Base-by-base conservation (phyloP, 495 filamentous ascomycete species). In the Jackrogersella multiformis region DNA sequence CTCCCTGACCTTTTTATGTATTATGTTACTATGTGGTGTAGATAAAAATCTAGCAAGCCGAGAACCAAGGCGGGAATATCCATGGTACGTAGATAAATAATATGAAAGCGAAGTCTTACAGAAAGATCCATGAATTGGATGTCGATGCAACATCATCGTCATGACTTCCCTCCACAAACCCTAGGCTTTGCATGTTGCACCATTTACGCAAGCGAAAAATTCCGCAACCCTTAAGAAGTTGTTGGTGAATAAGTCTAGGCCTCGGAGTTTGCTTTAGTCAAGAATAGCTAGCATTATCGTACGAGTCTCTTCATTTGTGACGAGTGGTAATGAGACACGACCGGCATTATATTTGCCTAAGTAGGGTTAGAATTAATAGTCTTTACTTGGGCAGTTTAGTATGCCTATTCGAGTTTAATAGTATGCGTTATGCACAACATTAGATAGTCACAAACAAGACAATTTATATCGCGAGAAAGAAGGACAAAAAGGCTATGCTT, bases 21-120 rank as follows among this genome's bases (percentile, higher is more conserved):
- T n/a, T n/a, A n/a, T n/a, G n/a, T n/a, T n/a, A n/a, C n/a, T n/a
- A n/a, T n/a, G n/a, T n/a, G n/a, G n/a, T n/a, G 39, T 38, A 30
- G 48, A 60, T 55, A 54, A 56, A 66, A 56, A 66, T 66, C 48
- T 66, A 38, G 55, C 16, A 60, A 48, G 41, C 28, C 41, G 41
- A 24, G 9, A 2, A 13, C 13, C 23, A 15, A 28, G 13, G 24
- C n/a, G n/a, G n/a, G n/a, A n/a, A n/a, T n/a, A n/a, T n/a, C n/a
- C n/a, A n/a, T n/a, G n/a, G 16, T 54, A 24, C 3, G 41, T 16
- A 13, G 30, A 5, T 26, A 16, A 62, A 36, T 39, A 59, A 53
- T n/a, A 52, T 18, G 36, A 65, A 23, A 54, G 41, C 39, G 39
- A 20, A 58, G 38, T 44, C 28, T 44, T 34, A 13, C 56, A 39